phyloP scores from a whole-genome alignment of 768 basidiomycete species.

The Auricularia heimuer region DNA sequence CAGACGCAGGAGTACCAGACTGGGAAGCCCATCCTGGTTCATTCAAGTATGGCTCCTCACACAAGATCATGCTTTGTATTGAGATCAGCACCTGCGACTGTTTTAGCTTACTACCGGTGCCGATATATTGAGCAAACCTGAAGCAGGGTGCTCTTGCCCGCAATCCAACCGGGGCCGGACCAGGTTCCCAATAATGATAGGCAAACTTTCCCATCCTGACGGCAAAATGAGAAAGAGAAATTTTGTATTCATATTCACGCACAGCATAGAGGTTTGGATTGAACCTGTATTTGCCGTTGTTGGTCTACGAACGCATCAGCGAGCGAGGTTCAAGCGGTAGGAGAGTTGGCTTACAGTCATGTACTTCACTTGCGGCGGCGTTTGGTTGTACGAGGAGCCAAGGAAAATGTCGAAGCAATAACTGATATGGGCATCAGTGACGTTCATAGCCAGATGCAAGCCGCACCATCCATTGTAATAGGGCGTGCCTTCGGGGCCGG shows the following conservation, averaged over 20 bases:
- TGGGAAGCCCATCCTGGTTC: constrained; percentile 81
- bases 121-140: constrained; percentile 40
- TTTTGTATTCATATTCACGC: constrained; percentile 17
- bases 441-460: constrained; percentile 7
- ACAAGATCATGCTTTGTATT: constrained; percentile 94
- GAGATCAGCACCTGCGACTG: constrained; percentile 48
- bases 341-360: constrained; percentile 31
- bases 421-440: constrained; percentile 19
- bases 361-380: constrained; percentile 67
- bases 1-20: constrained; percentile 64
- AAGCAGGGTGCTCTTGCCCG: constrained; percentile 81
- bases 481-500: constrained; percentile 89
- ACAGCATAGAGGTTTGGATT: constrained; percentile 93
- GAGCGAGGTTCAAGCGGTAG: not conserved
- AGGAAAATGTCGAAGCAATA: constrained; percentile 90
- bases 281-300: constrained; percentile 81
- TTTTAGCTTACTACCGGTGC: not conserved
- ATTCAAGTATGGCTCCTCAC: constrained; percentile 88
- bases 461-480: constrained; percentile 86
- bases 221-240: not conserved
- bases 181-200: constrained; percentile 86
- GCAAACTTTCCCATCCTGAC: constrained; percentile 88
- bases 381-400: constrained; percentile 77
- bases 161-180: constrained; percentile 87
- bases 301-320: constrained; percentile 40